Percentiles rank a stretch among this genome's conserved stretches.
Conservation (phyloP, 1,139 yeast species). For the Geotrichum restrictum region DNA sequence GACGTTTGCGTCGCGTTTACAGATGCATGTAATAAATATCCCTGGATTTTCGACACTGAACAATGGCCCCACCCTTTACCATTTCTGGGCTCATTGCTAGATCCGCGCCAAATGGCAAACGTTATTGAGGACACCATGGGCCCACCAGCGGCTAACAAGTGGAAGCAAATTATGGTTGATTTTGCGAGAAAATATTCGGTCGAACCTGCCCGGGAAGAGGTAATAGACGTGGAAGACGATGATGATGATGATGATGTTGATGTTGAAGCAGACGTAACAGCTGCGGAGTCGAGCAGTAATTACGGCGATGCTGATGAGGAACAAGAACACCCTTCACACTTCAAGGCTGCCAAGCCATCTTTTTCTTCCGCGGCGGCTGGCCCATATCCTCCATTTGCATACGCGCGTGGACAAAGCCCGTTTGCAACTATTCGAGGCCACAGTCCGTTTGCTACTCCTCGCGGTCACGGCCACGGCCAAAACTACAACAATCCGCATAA, state of each 20-base stretch:
- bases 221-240: slow-evolving; percentile 56
- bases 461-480: neutral
- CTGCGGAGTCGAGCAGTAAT: too few species aligned
- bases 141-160: neutral
- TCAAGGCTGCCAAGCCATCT: too few species aligned
- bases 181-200: neutral
- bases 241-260: slow-evolving; percentile 51
- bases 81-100: slow-evolving; percentile 7
- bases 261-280: slow-evolving; percentile 45
- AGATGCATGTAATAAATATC: slow-evolving; percentile 1
- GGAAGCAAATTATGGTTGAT: neutral
- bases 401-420: too few species aligned
- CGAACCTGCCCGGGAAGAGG: slow-evolving; percentile 48
- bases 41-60: slow-evolving; percentile 4
- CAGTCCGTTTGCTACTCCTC: neutral
- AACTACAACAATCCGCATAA: neutral
- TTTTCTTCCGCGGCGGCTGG: too few species aligned
- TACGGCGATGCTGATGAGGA: slow-evolving; percentile 51
- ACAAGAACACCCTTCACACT: too few species aligned
- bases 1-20: neutral
- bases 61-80: slow-evolving; percentile 9
- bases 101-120: slow-evolving; percentile 9
- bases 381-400: slow-evolving; percentile 20
- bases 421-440: neutral
- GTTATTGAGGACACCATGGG: slow-evolving; percentile 4